Conservation (phyloP, 2,329 filamentous ascomycete genomes). For the Colletotrichum karsti region DNA sequence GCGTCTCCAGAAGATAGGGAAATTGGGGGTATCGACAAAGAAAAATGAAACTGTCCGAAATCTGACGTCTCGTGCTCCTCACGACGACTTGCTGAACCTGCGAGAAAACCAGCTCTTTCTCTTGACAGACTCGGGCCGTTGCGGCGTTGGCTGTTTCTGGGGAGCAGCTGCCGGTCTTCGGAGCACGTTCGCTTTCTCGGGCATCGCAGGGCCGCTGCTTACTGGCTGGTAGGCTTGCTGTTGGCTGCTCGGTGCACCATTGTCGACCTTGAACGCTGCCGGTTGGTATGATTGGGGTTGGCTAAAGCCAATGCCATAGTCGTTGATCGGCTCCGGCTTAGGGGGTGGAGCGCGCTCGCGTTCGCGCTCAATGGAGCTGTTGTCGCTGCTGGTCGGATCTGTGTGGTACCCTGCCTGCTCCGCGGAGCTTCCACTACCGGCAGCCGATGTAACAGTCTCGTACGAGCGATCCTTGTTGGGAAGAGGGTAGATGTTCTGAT, state of each 20-base stretch:
- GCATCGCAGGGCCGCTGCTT: conserved; percentile 2
- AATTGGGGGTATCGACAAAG: conserved; percentile 32
- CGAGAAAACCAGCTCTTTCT: conserved; percentile 90
- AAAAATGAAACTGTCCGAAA: not conserved
- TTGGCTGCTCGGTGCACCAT: conserved; percentile 1
- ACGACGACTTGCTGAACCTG: conserved; percentile 74
- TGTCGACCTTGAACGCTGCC: conserved; percentile 41
- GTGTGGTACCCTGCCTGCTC: conserved; percentile 84
- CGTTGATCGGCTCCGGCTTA: conserved; percentile 63
- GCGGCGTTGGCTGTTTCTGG: conserved; percentile 31
- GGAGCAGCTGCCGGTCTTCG: conserved; percentile 33
- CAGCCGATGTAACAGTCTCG: conserved; percentile 85
- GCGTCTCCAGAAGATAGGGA: conserved; percentile 7
- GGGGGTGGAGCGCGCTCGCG: conserved; percentile 72
- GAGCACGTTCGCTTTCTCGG: conserved; percentile 30
- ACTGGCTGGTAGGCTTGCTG: conserved; percentile 5
- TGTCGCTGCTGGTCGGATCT: conserved; percentile 87
- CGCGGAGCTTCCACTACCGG: conserved; percentile 74
- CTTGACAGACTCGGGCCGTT: conserved; percentile 66
- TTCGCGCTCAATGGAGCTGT: conserved; percentile 86
- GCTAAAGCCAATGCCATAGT: conserved; percentile 70
- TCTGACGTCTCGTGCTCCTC: conserved; percentile 3
- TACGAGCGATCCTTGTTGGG: conserved; percentile 80
- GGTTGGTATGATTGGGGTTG: conserved; percentile 52
- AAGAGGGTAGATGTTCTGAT: conserved; percentile 58